Evolutionary conservation across 192 early-diverging fungal species (phyloP).

Genomic region (Entomortierella parvispora): DNA sequence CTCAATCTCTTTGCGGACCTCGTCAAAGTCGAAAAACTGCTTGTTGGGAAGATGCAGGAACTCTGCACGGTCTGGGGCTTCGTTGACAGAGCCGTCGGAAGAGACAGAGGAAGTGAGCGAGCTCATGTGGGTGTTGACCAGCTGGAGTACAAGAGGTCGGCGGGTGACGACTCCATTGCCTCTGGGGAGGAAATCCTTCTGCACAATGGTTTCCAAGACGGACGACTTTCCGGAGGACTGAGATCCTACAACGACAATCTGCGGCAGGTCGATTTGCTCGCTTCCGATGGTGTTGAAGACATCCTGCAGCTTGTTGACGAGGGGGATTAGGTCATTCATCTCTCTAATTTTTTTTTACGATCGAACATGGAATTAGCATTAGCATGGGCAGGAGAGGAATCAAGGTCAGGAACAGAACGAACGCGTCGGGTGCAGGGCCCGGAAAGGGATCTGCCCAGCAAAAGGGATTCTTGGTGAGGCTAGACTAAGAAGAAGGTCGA

Average conservation of each 20-base stretch:
- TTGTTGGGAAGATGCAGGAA: conserved; percentile 82
- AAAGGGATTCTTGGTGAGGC: too few species aligned
- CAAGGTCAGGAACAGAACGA: too few species aligned
- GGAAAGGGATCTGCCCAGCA: too few species aligned
- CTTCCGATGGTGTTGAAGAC: conserved; percentile 80
- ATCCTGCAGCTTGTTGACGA: conserved; percentile 86
- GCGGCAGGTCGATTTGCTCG: conserved; percentile 81
- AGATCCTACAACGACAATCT: conserved; percentile 90
- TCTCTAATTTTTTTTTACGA: conserved; percentile 6
- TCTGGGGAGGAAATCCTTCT: conserved; percentile 97
- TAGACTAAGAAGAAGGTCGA: too few species aligned
- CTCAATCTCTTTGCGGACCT: conserved; percentile 84
- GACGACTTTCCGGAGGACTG: conserved; percentile 95
- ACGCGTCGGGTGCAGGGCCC: too few species aligned
- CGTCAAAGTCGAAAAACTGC: conserved; percentile 78
- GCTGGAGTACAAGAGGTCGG: conserved; percentile 82
- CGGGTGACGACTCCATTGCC: conserved; percentile 89
- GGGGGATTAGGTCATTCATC: conserved; percentile 85
- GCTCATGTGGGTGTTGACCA: conserved; percentile 66
- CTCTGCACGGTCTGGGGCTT: conserved; percentile 57
- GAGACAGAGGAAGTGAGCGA: conserved; percentile 23
- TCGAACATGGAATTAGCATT: too few species aligned
- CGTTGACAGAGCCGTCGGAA: conserved; percentile 38
- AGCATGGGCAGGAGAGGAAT: too few species aligned
- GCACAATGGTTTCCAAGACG: conserved; percentile 98